Conservation (phyloP, 768 basidiomycete species). For the Mycena sanguinolenta region DNA sequence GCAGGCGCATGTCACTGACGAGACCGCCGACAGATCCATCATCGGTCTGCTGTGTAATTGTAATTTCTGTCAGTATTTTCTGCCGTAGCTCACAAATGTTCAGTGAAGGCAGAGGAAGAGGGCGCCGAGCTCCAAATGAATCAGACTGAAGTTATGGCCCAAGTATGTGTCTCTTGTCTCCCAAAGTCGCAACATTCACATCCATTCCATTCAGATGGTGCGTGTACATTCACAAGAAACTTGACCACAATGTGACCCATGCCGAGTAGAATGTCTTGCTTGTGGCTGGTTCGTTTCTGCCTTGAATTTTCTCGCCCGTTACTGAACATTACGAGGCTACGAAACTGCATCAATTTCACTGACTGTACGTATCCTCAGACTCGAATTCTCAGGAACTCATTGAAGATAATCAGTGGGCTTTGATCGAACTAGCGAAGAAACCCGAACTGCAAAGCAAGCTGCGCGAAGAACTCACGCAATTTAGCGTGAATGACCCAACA, state of each 20-base stretch:
- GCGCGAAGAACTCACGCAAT: slow-evolving; percentile 4
- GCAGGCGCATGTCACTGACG: slow-evolving; percentile 22
- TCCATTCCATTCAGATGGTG: slow-evolving; percentile 5
- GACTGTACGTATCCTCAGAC: slow-evolving; percentile 25
- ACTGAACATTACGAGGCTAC: slow-evolving; percentile 46
- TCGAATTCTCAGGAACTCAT: too few relatives aligned
- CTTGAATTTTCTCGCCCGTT: not conserved
- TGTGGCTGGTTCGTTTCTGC: slow-evolving; percentile 33
- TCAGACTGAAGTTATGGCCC: slow-evolving; percentile 45
- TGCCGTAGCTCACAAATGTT: not conserved
- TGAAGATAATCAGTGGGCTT: slow-evolving; percentile 17
- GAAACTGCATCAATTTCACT: slow-evolving; percentile 52
- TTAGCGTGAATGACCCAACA: slow-evolving; percentile 13
- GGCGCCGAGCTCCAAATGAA: slow-evolving; percentile 41
- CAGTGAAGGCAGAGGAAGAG: slow-evolving; percentile 37
- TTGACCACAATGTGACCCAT: not conserved
- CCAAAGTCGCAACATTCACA: not conserved
- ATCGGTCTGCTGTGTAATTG: slow-evolving; percentile 28
- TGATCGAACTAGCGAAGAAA: slow-evolving; percentile 17
- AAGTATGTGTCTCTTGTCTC: slow-evolving; percentile 36
- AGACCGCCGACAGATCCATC: slow-evolving; percentile 32
- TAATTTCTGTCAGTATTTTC: too few relatives aligned
- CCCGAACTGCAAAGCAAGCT: slow-evolving; percentile 6
- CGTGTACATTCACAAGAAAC: too few relatives aligned
- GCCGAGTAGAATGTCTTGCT: slow-evolving; percentile 51